phyloP scores from a whole-genome alignment of 2,329 filamentous ascomycete genomes.

The Penicillium sp. region DNA sequence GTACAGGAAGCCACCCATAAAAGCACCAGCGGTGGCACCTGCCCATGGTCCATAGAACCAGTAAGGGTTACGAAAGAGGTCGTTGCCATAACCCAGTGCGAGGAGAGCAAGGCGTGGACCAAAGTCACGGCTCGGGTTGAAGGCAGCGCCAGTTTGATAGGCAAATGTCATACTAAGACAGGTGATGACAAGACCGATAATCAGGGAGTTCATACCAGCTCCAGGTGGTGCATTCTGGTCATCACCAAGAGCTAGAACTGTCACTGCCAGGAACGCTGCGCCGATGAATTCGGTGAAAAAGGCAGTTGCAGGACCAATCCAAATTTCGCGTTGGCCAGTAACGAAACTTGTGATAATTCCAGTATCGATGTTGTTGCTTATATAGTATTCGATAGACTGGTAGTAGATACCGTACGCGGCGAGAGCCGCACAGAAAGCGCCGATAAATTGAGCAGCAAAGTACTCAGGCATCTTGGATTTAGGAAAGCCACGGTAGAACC shows the following conservation, averaged over 20 bases:
- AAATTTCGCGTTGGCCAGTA: slow-evolving; percentile 48
- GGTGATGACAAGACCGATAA: slow-evolving; percentile 50
- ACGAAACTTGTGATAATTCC: slow-evolving; percentile 49
- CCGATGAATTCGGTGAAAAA: slow-evolving; percentile 57
- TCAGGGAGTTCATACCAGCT: slow-evolving; percentile 57
- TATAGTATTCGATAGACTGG: slow-evolving; percentile 37
- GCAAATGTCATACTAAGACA: slow-evolving; percentile 44
- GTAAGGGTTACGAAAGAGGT: slow-evolving; percentile 48
- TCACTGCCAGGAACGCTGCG: slow-evolving; percentile 45
- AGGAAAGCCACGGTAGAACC: slow-evolving; percentile 58
- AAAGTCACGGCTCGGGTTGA: slow-evolving; percentile 57
- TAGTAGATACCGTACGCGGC: slow-evolving; percentile 52
- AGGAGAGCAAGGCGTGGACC: slow-evolving; percentile 53
- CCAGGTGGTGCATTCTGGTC: slow-evolving; percentile 54
- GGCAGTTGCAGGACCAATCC: slow-evolving; percentile 41
- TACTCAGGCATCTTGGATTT: slow-evolving; percentile 57
- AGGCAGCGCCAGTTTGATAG: slow-evolving; percentile 53
- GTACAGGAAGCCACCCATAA: slow-evolving; percentile 55
- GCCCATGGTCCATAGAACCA: slow-evolving; percentile 54
- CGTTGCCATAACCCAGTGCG: slow-evolving; percentile 49
- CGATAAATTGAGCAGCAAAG: slow-evolving; percentile 57
- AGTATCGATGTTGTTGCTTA: slow-evolving; percentile 31
- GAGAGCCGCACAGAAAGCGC: slow-evolving; percentile 55
- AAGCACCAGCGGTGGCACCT: slow-evolving; percentile 43
- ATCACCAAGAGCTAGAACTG: slow-evolving; percentile 52